Base-by-base conservation (phyloP, 345 rosid species). In the Leavenworthia alabamica region DNA sequence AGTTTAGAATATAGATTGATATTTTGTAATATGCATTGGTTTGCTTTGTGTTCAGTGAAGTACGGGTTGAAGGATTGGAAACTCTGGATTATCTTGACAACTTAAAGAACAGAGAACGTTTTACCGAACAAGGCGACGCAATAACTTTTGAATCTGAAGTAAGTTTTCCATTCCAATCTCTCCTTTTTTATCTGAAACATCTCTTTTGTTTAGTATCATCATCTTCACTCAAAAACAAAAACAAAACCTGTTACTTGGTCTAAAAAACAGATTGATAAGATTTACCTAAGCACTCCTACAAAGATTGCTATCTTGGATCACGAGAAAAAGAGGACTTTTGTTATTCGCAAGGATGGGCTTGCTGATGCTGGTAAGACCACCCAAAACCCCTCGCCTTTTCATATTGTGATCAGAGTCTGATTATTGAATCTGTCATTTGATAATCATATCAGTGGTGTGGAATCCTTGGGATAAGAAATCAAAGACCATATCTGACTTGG, bases 401-500 rank as follows among this genome's bases (percentile, higher is more conserved):
- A 2, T 12, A 17, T 12, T 59, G 12, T 17, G 2, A 40, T 61
- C 35, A 52, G 27, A 61, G 45, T 46, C 46, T 4, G 5, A 43
- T 33, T 37, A 29, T 26, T 51, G 20, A 17, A 53, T 32, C 32
- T n/a, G 44, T 32, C 31, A 31, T 62, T 51, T 60, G 40, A 50
- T 19, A 16, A 53, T 50, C 19, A 64, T 52, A 31, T 71, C 80
- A 93, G 97, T 90, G 73, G 95, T 90, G 56, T 93, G 97, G 99
- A 93, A 93, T 75, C 97, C 99, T 7, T 87, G 97, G 99, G 96
- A 87, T 67, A 93, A 80, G 77, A 93, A 77, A 58, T 88, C 96
- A 62, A 93, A 88, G 79, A 70, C 88, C 32, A 82, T 93, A 66
- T 73, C 84, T 23, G 99, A 90, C 77, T 77, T 90, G 73, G 97